Percentiles rank a stretch among this genome's conserved stretches.
Evolutionary conservation across 192 early-diverging fungal genomes (phyloP).

Genomic region (Gaertneriomyces semiglobifer): DNA sequence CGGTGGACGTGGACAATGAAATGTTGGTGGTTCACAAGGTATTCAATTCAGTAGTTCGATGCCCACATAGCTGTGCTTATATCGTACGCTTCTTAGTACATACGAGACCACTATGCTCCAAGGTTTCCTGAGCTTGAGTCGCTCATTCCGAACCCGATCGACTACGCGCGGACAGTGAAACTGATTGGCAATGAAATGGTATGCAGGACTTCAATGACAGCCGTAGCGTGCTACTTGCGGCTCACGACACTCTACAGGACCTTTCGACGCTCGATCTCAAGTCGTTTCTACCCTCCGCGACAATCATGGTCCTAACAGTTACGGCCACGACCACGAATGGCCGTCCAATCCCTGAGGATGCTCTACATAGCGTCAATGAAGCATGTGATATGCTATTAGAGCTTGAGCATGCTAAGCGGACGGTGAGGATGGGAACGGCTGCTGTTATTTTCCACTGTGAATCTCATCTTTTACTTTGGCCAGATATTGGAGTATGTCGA

Average conservation of each 20-base stretch:
- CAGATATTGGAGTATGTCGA: constrained; percentile 87
- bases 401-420: constrained; percentile 68
- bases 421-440: constrained; percentile 30
- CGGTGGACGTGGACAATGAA: constrained; percentile 84
- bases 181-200: constrained; percentile 67
- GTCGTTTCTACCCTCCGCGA: constrained; percentile 71
- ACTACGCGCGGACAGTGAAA: constrained; percentile 83
- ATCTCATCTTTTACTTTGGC: background rate
- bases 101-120: constrained; percentile 83
- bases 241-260: constrained; percentile 44
- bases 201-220: background rate
- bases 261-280: constrained; percentile 76
- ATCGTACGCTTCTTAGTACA: constrained; percentile 52
- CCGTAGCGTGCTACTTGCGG: background rate
- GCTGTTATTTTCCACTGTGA: background rate
- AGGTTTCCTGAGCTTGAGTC: constrained; percentile 91
- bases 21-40: constrained; percentile 85
- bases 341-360: constrained; percentile 53
- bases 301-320: constrained; percentile 87
- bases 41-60: background rate
- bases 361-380: constrained; percentile 64
- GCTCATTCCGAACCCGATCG: constrained; percentile 80
- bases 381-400: constrained; percentile 76
- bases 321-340: constrained; percentile 85
- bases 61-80: background rate